These are phyloP conservation scores for Solanum hybrid DNA, from an alignment of 305 asterid genomes.

Conservation along the genomic window DNA sequence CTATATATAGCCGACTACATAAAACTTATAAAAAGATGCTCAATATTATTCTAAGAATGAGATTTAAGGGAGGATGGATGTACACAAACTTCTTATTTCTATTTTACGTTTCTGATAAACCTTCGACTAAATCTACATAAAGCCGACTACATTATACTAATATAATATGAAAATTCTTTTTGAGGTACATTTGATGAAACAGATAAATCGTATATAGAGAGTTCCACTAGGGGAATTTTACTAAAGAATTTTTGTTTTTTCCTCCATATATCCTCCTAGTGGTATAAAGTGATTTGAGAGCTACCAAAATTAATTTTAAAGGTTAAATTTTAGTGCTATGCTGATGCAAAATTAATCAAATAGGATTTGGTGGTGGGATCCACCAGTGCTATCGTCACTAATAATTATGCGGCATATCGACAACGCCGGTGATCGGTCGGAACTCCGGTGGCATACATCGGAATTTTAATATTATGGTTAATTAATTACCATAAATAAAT, in stretches of 20 bases:
- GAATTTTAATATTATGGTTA: neutral
- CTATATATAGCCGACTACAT: neutral
- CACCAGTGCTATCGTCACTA: conserved; percentile 5
- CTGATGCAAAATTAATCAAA: conserved; percentile 30
- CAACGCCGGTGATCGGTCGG: conserved; percentile 7
- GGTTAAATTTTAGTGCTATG: conserved; percentile 36
- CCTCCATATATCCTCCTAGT: conserved; percentile 10
- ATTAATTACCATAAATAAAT: neutral
- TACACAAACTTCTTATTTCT: neutral
- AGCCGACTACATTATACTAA: neutral
- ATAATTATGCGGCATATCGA: conserved; percentile 12
- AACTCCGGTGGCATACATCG: neutral
- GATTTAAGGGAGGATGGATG: neutral
- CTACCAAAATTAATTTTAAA: conserved; percentile 16
- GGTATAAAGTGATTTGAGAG: conserved; percentile 35
- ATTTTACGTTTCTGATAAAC: neutral
- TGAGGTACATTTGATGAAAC: neutral
- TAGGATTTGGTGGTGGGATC: conserved; percentile 6
- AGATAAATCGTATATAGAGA: conserved; percentile 4
- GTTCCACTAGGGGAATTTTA: conserved; percentile 4
- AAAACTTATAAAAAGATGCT: neutral
- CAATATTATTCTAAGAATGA: neutral
- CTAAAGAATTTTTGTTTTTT: neutral
- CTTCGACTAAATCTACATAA: neutral
- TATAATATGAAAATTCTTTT: neutral